Base-by-base conservation (phyloP, 192 early-diverging fungal species). In the Linnemannia zychae region DNA sequence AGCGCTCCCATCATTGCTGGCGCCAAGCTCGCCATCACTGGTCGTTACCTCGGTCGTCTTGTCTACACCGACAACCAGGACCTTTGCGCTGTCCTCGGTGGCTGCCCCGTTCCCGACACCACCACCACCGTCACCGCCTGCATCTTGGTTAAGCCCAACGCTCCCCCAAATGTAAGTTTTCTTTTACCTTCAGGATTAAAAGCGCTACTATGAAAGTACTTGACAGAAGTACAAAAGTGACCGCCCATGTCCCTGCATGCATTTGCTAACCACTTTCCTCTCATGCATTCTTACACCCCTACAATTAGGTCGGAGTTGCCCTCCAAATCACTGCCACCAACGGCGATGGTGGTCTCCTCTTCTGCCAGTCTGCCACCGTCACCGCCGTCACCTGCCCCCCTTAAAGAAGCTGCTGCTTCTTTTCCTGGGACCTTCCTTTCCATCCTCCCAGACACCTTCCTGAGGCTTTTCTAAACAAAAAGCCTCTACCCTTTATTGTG, bases 361-460 rank as follows among this genome's bases (percentile, higher is more conserved):
- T 81, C 80, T 81, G 80, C 80, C 74, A 71, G 67, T 52, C 74
- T 38, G 68, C 67, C 1, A 71, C 63, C 66, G 74, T 82, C 57
- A 66, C 36, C 47, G 80, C 80, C 68, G 38, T 57, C 36, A 76
- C 1, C 69, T 82, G 80, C 74, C 24, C 46, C 47, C 24, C 69
- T 76, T 63, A 70, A 78, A 69, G 49, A 38, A 34, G 28, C 17
- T 37, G 17, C n/a, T 73, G 20, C 31, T 33, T 31, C 49, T 57
- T 52, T 28, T 73, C 20, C 5, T 48, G 38, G 67, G 38, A 68
- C 36, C 33, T 71, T 31, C 37, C 70, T 71, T 71, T 71, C 46
- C 46, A 71, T 47, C 28, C 28, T 48, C 70, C 46, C 28, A 4
- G 9, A 34, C 38, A 38, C 22, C 17, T 38, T 9, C 17, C 20